Percentiles rank a stretch among this genome's conserved stretches.
Conservation (phyloP, 345 rosid species). For the Eucalyptus pauciflora region DNA sequence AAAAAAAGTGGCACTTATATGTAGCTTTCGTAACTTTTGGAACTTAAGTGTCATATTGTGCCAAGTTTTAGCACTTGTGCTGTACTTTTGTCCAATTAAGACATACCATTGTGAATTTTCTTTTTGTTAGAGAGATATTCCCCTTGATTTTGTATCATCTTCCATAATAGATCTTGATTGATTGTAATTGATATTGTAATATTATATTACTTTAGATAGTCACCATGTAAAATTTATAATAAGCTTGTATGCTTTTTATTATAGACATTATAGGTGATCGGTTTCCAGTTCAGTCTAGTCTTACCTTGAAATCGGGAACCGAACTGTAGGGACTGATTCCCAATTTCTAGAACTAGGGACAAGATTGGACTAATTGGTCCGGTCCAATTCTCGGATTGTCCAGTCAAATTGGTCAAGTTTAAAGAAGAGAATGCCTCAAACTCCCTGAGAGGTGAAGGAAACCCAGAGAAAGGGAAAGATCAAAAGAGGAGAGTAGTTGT, state of each 20-base stretch:
- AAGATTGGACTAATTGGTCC: neutral
- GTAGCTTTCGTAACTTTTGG: too few species aligned
- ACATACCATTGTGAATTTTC: too few species aligned
- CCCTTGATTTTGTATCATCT: too few species aligned
- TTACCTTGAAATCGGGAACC: neutral
- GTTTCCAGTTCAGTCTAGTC: accelerated
- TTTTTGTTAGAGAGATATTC: neutral
- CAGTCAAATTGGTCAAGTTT: neutral
- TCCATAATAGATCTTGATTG: neutral
- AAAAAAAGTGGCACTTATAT: too few species aligned
- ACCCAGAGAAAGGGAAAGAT: neutral
- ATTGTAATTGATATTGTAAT: neutral
- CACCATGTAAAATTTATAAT: too few species aligned
- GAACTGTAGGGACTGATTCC: neutral
- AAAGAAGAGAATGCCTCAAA: neutral
- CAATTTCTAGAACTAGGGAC: accelerated
- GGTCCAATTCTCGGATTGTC: neutral
- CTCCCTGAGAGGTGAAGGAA: neutral
- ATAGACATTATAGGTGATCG: neutral
- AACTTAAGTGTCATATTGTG: too few species aligned
- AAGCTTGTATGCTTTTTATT: neutral
- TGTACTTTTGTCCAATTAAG: neutral
- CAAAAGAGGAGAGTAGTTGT: neutral
- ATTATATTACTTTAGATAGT: neutral
- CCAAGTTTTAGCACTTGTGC: too few species aligned